phyloP scores from a whole-genome alignment of 2,329 filamentous ascomycete genomes.

The Pseudocercospora pini-densiflorae region DNA sequence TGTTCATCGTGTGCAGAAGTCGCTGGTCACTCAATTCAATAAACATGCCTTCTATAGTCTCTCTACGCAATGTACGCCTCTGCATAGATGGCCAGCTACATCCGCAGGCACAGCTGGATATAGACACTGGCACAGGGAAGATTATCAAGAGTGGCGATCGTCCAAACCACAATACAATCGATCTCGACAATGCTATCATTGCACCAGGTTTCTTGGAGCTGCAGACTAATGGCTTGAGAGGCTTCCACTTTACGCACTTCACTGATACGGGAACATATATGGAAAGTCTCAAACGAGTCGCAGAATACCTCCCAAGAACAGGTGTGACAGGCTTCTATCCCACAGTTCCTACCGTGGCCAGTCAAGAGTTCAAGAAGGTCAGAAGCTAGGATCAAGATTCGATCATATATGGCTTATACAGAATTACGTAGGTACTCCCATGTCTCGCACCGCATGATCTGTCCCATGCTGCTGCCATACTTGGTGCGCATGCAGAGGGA shows the following conservation, averaged over 20 bases:
- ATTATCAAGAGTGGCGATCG: neutral
- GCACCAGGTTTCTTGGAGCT: slow-evolving; percentile 59
- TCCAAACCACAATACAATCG: slow-evolving; percentile 9
- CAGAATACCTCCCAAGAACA: slow-evolving; percentile 54
- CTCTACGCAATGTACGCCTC: slow-evolving; percentile 3
- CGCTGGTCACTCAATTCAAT: neutral
- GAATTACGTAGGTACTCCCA: slow-evolving; percentile 49
- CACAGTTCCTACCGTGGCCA: slow-evolving; percentile 57
- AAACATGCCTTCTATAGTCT: neutral
- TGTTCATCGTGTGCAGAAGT: neutral
- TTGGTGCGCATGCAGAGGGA: slow-evolving; percentile 62
- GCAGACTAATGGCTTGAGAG: slow-evolving; percentile 59
- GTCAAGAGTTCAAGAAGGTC: slow-evolving; percentile 51
- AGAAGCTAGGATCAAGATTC: slow-evolving; percentile 48
- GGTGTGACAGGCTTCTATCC: slow-evolving; percentile 58
- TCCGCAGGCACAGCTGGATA: neutral
- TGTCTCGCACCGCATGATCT: slow-evolving; percentile 50
- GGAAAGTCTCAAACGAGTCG: slow-evolving; percentile 51
- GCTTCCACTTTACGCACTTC: slow-evolving; percentile 60
- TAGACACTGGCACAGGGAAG: slow-evolving; percentile 5
- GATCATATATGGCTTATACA: neutral
- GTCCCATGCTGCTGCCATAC: slow-evolving; percentile 51
- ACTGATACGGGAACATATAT: slow-evolving; percentile 48
- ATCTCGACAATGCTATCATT: slow-evolving; percentile 17
- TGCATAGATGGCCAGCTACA: slow-evolving; percentile 9